Base-by-base conservation (phyloP, 23 red algal species). In the Gracilaria caudata region DNA sequence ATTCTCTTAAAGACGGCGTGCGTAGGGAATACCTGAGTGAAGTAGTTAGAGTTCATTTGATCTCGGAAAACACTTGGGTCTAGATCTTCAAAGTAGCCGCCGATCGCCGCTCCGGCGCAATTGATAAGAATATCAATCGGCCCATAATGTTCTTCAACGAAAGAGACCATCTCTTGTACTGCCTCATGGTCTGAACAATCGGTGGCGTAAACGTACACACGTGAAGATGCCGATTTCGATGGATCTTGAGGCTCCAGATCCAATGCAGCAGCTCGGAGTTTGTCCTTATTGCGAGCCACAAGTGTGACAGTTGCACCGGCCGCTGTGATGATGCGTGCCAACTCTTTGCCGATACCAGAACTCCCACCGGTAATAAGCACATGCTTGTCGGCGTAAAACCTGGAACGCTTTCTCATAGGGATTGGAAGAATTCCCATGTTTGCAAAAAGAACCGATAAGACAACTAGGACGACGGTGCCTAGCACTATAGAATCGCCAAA, bases 31-130 rank as follows among this genome's bases (percentile, higher is more conserved):
- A 90, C 64, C 10, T 92, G 90, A 16, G 90, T 86, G 33, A 84
- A 80, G 60, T 93, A 98, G 40, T 98, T 98, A 21, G 57, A 63
- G 7, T 76, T 41, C 89, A 98, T 98, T 64, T 91, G 85, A 28
- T 47, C 47, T 58, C 54, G 54, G 77, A 94, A 90, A 30, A 44
- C 45, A 10, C 55, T 29, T 14, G 86, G 63, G 2, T 78, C 55
- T 6, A 98, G 61, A 13, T 75, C 56, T 68, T 98, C 95, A 79
- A 98, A 98, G 79, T 98, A 93, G 20, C 95, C 95, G 4, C 85
- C 90, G 29, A 88, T 53, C 5, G 89, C 84, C 9, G 40, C 49
- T 32, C 95, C 95, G 16, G 95, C 95, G 11, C 74, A 90, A 58
- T 92, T 94, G 25, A 98, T 83, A 46, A 98, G 88, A 49, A 98